A percentile compares a stretch with the other conserved stretches of the same genome.
These are phyloP conservation scores for Eimeria necatrix DNA, from an alignment of 169 alveolate genomes.

Conservation along the genomic window DNA sequence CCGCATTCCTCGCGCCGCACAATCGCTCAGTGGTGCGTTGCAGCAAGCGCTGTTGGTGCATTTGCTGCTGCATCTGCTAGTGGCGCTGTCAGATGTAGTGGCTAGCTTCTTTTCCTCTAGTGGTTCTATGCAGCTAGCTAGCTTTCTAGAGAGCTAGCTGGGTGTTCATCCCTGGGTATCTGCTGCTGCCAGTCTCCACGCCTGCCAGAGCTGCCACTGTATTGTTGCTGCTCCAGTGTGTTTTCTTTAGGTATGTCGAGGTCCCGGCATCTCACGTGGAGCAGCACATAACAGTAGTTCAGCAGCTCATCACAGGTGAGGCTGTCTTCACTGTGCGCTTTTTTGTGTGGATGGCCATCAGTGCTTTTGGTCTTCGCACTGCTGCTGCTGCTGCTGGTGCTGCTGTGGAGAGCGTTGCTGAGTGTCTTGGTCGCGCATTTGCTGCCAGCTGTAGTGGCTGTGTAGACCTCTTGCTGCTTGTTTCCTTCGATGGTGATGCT, in stretches of 20 bases:
- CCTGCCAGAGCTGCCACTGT: too few relatives aligned
- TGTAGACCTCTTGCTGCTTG: not conserved
- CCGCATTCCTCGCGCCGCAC: not conserved
- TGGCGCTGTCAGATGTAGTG: not conserved
- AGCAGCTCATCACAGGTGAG: slow-evolving; percentile 78
- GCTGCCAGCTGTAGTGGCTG: not conserved
- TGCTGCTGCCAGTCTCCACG: not conserved
- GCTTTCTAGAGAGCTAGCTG: not conserved
- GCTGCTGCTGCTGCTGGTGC: slow-evolving; percentile 26
- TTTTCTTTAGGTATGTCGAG: slow-evolving; percentile 38
- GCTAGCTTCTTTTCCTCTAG: not conserved
- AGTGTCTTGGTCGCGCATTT: not conserved
- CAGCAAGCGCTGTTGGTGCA: not conserved
- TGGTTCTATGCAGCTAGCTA: not conserved
- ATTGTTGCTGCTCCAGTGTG: not conserved
- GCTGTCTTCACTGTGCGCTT: not conserved
- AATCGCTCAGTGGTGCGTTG: slow-evolving; percentile 26
- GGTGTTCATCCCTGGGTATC: not conserved
- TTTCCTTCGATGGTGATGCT: not conserved
- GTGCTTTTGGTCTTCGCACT: not conserved
- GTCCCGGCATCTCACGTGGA: slow-evolving; percentile 16
- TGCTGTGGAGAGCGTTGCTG: not conserved
- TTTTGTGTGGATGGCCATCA: not conserved
- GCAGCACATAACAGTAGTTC: slow-evolving; percentile 61
- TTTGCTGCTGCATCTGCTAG: slow-evolving; percentile 1